Conservation (phyloP, 2,329 filamentous ascomycete genomes). For the Ophiostoma sp. region DNA sequence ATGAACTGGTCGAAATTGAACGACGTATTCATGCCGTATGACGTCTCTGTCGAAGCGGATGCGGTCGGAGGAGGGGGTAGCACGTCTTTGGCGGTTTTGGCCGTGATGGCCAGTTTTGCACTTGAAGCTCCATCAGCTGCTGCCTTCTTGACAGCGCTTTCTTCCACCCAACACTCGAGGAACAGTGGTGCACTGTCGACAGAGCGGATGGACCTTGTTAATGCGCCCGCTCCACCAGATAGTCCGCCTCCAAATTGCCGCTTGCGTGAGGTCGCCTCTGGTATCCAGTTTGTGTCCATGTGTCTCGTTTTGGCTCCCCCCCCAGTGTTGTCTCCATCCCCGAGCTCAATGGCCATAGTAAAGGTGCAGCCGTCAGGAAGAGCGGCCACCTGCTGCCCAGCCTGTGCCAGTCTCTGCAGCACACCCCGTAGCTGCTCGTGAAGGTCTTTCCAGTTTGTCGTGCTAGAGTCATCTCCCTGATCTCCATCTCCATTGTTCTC, state of each 20-base stretch:
- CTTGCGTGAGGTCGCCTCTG: conserved; percentile 2
- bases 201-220: conserved; percentile 53
- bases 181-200: conserved; percentile 61
- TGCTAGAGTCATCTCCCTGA: conserved; percentile 22
- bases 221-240: conserved; percentile 29
- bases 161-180: conserved; percentile 66
- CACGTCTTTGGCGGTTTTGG: neutral
- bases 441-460: conserved; percentile 59
- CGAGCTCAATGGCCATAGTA: conserved; percentile 73
- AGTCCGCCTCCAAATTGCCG: conserved; percentile 7
- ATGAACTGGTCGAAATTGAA: neutral
- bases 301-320: neutral
- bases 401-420: conserved; percentile 61
- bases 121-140: neutral
- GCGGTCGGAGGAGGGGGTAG: neutral
- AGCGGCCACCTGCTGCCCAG: conserved; percentile 55
- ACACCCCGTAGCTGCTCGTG: conserved; percentile 72
- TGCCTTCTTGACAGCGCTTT: conserved; percentile 43
- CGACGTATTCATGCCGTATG: neutral
- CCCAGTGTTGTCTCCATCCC: neutral
- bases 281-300: conserved; percentile 22
- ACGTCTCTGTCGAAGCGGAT: neutral
- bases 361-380: conserved; percentile 70
- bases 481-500: neutral
- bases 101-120: neutral